phyloP scores from a whole-genome alignment of 1,284 basidiomycete species.

The Ceratobasidium sp. region DNA sequence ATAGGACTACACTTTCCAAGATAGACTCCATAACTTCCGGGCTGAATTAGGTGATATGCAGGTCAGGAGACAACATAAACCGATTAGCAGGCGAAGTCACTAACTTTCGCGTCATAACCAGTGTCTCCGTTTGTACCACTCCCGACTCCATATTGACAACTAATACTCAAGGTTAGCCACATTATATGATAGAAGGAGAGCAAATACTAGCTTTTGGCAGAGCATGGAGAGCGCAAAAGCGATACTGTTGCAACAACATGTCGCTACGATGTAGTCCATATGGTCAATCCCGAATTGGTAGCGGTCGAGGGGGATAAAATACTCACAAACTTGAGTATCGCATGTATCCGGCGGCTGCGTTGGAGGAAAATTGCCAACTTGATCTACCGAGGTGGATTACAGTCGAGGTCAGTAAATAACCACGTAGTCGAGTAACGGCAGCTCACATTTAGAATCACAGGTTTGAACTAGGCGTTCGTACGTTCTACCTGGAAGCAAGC shows the following conservation, averaged over 20 bases:
- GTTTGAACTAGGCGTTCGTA: constrained; percentile 6
- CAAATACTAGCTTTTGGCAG: constrained; percentile 3
- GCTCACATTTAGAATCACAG: constrained; percentile 11
- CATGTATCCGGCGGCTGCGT: no score
- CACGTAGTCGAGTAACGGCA: neutral
- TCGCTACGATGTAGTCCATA: no score
- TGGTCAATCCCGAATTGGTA: no score
- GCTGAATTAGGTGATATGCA: neutral
- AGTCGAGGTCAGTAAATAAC: no score
- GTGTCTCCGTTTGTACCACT: neutral
- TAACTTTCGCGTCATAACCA: neutral
- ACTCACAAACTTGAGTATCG: no score
- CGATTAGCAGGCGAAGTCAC: neutral
- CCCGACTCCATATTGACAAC: constrained; percentile 32
- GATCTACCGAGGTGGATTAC: no score
- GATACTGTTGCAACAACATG: no score
- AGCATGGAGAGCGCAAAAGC: constrained; percentile 16
- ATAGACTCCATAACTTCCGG: neutral
- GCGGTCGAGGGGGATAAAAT: no score
- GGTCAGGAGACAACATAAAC: neutral
- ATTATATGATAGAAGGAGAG: no score
- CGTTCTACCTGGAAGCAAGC: neutral
- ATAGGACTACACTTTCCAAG: neutral
- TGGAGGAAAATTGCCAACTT: no score
- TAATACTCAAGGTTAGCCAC: neutral